A percentile compares a stretch with the other conserved stretches of the same genome.
Conservation (phyloP, 2,329 filamentous ascomycete genomes). For the Trichoderma aggressivum region DNA sequence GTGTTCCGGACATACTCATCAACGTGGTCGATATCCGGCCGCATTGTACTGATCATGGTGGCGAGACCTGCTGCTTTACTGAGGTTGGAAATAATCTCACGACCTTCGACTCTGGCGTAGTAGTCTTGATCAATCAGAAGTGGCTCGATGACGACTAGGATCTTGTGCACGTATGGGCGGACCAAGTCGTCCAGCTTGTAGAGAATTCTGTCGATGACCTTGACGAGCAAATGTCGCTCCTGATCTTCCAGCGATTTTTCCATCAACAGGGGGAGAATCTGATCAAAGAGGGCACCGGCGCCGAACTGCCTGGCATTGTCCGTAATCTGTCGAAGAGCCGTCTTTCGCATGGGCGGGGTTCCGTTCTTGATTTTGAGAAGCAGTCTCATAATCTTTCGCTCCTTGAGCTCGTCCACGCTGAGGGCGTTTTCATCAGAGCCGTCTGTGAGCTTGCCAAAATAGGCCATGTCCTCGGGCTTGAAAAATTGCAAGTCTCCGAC, state of each 20-base stretch:
- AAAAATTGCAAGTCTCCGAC: slow-evolving; percentile 97
- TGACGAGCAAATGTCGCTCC: slow-evolving; percentile 95
- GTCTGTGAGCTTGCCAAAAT: slow-evolving; percentile 96
- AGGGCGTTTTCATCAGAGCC: slow-evolving; percentile 87
- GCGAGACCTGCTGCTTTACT: slow-evolving; percentile 94
- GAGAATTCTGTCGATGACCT: slow-evolving; percentile 96
- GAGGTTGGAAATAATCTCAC: slow-evolving; percentile 97
- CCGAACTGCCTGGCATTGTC: slow-evolving; percentile 97
- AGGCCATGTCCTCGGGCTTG: slow-evolving; percentile 97
- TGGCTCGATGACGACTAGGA: slow-evolving; percentile 97
- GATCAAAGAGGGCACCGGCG: slow-evolving; percentile 90
- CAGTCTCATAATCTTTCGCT: slow-evolving; percentile 96
- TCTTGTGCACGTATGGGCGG: slow-evolving; percentile 95
- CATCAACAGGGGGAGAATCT: slow-evolving; percentile 95
- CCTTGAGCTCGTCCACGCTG: slow-evolving; percentile 92
- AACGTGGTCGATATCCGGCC: slow-evolving; percentile 96
- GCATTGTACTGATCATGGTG: slow-evolving; percentile 99
- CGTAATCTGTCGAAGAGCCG: slow-evolving; percentile 90
- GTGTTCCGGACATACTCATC: slow-evolving; percentile 99
- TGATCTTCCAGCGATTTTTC: slow-evolving; percentile 97
- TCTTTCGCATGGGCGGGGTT: slow-evolving; percentile 98
- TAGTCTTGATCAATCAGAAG: slow-evolving; percentile 99
- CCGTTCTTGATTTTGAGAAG: slow-evolving; percentile 99
- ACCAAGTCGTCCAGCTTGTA: slow-evolving; percentile 98
- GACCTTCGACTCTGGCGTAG: slow-evolving; percentile 95